Evolutionary conservation across 2,329 filamentous ascomycete species (phyloP).

Genomic region (Penicillium palitans): DNA sequence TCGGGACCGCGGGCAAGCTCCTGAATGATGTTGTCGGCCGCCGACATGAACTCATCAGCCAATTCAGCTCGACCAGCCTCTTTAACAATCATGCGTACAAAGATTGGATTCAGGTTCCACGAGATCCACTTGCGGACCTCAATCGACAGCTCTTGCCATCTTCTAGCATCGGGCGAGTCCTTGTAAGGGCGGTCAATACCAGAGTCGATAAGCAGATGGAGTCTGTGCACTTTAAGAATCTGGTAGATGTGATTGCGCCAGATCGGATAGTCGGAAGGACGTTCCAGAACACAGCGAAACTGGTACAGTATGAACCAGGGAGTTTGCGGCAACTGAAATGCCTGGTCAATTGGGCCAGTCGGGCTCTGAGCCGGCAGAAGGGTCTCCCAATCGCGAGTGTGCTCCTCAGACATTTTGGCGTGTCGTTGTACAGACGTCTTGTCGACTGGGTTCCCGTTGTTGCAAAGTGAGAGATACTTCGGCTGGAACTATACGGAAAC

Average conservation of each 20-base stretch:
- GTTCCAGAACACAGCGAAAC: not conserved
- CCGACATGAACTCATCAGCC: not conserved
- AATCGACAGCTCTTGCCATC: not conserved
- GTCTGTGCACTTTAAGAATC: not conserved
- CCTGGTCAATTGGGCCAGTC: not conserved
- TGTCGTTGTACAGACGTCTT: not conserved
- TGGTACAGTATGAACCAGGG: not conserved
- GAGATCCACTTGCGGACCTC: conserved; percentile 1
- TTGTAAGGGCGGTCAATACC: not conserved
- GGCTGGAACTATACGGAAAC: not conserved
- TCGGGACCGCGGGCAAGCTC: not conserved
- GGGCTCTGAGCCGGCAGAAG: not conserved
- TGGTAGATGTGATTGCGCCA: not conserved
- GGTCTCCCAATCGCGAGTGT: not conserved
- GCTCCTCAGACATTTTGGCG: not conserved
- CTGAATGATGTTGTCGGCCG: not conserved
- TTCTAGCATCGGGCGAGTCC: not conserved
- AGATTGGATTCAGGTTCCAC: not conserved
- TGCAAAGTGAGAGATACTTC: not conserved
- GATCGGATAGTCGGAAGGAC: not conserved
- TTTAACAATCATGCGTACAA: not conserved
- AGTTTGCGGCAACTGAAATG: not conserved
- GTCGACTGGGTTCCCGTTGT: not conserved
- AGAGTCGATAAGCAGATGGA: not conserved
- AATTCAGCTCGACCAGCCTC: not conserved